Base-by-base conservation (phyloP, 148 eudicot species). In the Fallopia convolvulus region DNA sequence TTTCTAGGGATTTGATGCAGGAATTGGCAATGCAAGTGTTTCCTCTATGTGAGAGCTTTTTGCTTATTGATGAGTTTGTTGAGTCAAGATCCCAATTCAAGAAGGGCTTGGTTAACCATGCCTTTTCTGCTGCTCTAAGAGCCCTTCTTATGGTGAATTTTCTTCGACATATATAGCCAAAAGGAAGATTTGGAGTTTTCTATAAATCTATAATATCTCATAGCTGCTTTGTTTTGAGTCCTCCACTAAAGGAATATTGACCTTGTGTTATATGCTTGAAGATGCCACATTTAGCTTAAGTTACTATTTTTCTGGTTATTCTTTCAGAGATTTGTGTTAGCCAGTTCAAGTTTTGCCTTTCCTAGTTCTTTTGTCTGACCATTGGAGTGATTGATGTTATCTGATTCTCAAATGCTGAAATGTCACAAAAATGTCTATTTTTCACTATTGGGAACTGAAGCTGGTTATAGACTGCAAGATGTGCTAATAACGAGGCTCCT, bases 21-120 rank as follows among this genome's bases (percentile, higher is more conserved):
- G 99, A 95, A 84, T 85, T 83, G 78, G 89, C 91, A 8, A 92
- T 88, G 79, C 89, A 94, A 78, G 78, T 91, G 26, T 92, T 92
- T 79, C 97, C 97, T 39, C 70, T 95, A 44, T 95, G 97, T 75
- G 92, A 92, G 86, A 92, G 97, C 80, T 95, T 86, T 86, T 49
- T 90, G 79, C 82, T 90, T 76, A 89, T 95, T 73, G 87, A 87
- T 63, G 94, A 87, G 72, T 95, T 92, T 84, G 97, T 95, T 68
- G 99, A 95, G 87, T 89, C 97, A 75, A 86, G 94, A 82, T 92
- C 99, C 20, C 94, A 87, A 83, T 92, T 92, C 87, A 95, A 95
- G 88, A 88, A 85, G 80, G 99, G 99, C 68, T 80, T 95, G 75
- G 99, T 95, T 63, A 95, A 95, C 87, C 99, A 95, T 81, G 97